Conservation (phyloP, 2,329 filamentous ascomycete genomes). For the Achaetomium macrosporum region DNA sequence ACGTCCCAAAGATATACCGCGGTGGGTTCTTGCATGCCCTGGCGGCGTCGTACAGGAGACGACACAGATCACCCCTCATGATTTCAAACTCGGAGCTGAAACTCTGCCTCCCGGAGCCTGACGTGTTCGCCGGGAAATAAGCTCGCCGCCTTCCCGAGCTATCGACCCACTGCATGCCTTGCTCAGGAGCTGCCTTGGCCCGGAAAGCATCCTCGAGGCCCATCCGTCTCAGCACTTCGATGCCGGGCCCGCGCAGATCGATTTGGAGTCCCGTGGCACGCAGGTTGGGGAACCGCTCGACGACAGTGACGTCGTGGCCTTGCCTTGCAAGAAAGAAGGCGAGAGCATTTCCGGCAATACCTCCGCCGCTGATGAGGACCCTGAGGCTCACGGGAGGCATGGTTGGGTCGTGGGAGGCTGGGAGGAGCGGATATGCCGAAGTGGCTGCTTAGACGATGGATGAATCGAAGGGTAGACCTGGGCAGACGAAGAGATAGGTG, state of each 20-base stretch:
- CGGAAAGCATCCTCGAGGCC: slow-evolving; percentile 35
- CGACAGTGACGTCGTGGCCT: slow-evolving; percentile 35
- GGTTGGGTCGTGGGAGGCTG: not conserved
- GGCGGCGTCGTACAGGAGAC: slow-evolving; percentile 41
- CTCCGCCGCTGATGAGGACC: slow-evolving; percentile 41
- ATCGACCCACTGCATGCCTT: slow-evolving; percentile 44
- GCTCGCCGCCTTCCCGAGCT: slow-evolving; percentile 33
- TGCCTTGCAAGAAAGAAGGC: slow-evolving; percentile 36
- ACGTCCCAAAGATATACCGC: slow-evolving; percentile 25
- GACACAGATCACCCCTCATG: slow-evolving; percentile 51
- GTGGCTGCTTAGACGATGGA: too few species aligned
- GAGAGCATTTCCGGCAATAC: slow-evolving; percentile 39
- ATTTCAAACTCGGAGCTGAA: slow-evolving; percentile 54
- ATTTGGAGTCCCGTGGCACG: slow-evolving; percentile 40
- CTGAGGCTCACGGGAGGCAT: not conserved
- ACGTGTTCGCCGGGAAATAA: slow-evolving; percentile 32
- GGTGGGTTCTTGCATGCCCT: slow-evolving; percentile 6
- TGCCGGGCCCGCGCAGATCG: slow-evolving; percentile 39
- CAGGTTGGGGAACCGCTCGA: slow-evolving; percentile 36
- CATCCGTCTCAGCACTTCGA: slow-evolving; percentile 34
- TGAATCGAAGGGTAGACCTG: not conserved
- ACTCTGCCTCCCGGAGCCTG: slow-evolving; percentile 33
- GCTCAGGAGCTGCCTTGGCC: slow-evolving; percentile 38
- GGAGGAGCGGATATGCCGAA: too few species aligned
- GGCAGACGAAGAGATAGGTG: not conserved